Evolutionary conservation across 2,329 filamentous ascomycete genomes (phyloP), one percentile per base, ranked within the genome.

Genomic region (Ascochyta pisi): DNA sequence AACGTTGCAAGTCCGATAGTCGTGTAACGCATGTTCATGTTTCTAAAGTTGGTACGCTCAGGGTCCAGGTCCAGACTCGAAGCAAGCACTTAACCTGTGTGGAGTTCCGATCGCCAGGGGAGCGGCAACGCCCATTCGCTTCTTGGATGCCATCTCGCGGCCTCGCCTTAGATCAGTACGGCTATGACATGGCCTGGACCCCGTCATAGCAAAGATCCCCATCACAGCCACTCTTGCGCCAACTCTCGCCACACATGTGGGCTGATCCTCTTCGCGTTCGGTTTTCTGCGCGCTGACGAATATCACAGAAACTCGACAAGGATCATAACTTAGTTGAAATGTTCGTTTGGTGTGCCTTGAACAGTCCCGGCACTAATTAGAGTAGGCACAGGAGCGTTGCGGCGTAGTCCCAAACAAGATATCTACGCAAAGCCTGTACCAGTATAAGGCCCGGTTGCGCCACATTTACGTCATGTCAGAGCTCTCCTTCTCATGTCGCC

Each of bases 381-480:
- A 22, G 26, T 27, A 13, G 29, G 29, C 12, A 29, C 16, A 24
- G 22, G 13, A 29, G 40, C 37, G 39, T 45, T 31, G 37, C n/a
- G 37, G n/a, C 22, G 16, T 16, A 15, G 27, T 34, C 40, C 16
- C 9, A 31, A 38, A 23, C 31, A 16, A 35, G 16, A 22, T 9
- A 19, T 22, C 10, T 26, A 22, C 16, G 24, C 24, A 26, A 26
- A 26, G 24, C 24, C 24, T 6, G 24, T 26, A 19, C 19, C 19
- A 19, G 19, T 19, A 19, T 19, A 41, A 53, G 31, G 29, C 41
- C 15, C 44, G 39, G 19, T 54, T 40, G 54, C 63, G 61, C 60
- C 61, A 63, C 61, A 24, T 47, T 52, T 50, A 60, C 57, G 58
- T 61, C 54, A 51, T 37, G 53, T 54, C 55, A 44, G 60, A 62